These are phyloP conservation scores for Rugonectria rugulosa DNA, from an alignment of 2,329 filamentous ascomycete species.

Conservation along the genomic window DNA sequence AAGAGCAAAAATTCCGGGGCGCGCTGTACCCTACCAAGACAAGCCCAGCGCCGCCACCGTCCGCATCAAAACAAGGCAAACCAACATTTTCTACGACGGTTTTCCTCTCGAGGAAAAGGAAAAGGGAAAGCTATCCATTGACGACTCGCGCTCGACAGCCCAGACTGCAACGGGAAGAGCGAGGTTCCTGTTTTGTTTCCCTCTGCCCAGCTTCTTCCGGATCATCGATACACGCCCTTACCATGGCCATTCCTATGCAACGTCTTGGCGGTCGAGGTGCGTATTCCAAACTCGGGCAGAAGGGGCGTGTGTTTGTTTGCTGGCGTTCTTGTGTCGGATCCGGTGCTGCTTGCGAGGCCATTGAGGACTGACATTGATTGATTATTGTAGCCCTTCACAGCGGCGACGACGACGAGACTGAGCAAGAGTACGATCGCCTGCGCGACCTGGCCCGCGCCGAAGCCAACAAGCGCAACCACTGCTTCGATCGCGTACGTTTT, in stretches of 20 bases:
- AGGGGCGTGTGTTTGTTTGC: constrained; percentile 11
- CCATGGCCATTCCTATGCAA: constrained; percentile 53
- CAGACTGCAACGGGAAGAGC: background rate
- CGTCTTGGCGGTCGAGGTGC: constrained; percentile 55
- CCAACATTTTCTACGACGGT: too few species aligned
- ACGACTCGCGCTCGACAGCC: constrained; percentile 6
- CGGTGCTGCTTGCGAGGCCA: constrained; percentile 23
- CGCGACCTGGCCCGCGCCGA: constrained; percentile 84
- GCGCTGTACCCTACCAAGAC: background rate
- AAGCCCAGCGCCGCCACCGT: background rate
- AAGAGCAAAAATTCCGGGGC: background rate
- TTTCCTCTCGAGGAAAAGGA: too few species aligned
- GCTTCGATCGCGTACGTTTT: constrained; percentile 72
- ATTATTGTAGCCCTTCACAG: constrained; percentile 75
- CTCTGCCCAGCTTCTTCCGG: background rate
- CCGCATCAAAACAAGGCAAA: background rate
- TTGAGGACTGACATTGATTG: constrained; percentile 22
- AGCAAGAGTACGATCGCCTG: constrained; percentile 91
- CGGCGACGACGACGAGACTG: constrained; percentile 69
- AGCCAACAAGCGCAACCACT: constrained; percentile 77
- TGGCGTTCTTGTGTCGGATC: constrained; percentile 3
- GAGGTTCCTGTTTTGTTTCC: background rate
- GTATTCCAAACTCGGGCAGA: constrained; percentile 29
- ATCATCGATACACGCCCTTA: constrained; percentile 9
- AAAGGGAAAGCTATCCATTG: too few species aligned